Base-by-base conservation (phyloP, 2,329 filamentous ascomycete species). In the Pestalotiopsis fici region DNA sequence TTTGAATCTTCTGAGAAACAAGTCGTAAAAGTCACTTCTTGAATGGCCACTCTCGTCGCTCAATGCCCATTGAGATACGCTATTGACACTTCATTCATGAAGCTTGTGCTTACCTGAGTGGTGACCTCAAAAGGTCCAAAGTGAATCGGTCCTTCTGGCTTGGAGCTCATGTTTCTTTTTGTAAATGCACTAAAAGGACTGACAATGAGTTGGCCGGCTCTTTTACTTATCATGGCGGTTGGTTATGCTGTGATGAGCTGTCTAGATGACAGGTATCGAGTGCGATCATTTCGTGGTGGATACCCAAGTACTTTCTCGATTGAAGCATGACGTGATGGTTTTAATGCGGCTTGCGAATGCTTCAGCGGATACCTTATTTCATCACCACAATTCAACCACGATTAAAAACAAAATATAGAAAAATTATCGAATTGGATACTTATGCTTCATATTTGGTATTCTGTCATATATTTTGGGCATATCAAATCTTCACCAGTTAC, bases 41-140 rank as follows among this genome's bases (percentile, higher is more conserved):
- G n/a, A n/a, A n/a, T n/a, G n/a, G n/a, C n/a, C n/a, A n/a, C n/a
- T n/a, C n/a, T 61, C n/a, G 35, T 35, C 31, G 31, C 31, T 6
- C 11, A 35, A 35, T 35, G 31, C 31, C 31, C 6, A 35, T 35
- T 35, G 31, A 35, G 31, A 35, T 11, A 11, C 31, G 31, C 7
- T 11, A 35, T 35, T n/a, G n/a, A n/a, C n/a, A n/a, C n/a, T n/a
- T n/a, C n/a, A n/a, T 35, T 35, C 31, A 35, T 35, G 31, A 35
- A 35, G 11, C 11, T 35, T 35, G 31, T 11, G 11, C 31, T 7
- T 80, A 92, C 91, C 83, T 94, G 93, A 21, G 88, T 84, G 13
- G 92, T 93, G 65, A 97, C 92, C 67, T 92, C 84, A 76, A 92
- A 95, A 9, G 90, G 87, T 15, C 93, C 93, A 75, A 97, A 96